Percentiles rank a stretch among this genome's conserved stretches.
phyloP scores from a whole-genome alignment of 352 stramenopile genomes.

The Nothophytophthora sp. region DNA sequence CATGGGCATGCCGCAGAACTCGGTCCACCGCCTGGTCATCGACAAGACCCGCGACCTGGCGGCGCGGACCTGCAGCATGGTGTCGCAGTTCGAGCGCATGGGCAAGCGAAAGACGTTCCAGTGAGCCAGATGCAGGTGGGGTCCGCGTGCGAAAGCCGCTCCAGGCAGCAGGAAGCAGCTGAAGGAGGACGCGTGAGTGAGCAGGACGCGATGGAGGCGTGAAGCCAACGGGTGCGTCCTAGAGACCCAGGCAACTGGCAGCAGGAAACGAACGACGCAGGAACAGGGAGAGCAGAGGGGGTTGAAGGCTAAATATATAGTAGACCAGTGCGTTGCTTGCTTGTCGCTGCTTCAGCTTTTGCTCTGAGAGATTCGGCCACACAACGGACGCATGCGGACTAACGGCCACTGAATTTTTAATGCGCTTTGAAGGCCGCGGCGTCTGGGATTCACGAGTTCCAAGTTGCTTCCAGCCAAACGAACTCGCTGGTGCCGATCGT shows the following conservation, averaged over 20 bases:
- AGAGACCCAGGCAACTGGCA: slow-evolving; percentile 7
- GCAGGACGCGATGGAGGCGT: not conserved
- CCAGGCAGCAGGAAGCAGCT: slow-evolving; percentile 15
- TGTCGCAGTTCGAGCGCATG: slow-evolving; percentile 85
- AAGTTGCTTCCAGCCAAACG: too few species aligned
- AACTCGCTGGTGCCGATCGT: slow-evolving; percentile 15
- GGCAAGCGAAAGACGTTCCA: slow-evolving; percentile 79
- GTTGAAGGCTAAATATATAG: slow-evolving; percentile 35
- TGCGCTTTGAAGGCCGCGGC: slow-evolving; percentile 7
- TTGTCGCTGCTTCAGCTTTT: slow-evolving; percentile 12
- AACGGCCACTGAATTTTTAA: slow-evolving; percentile 12
- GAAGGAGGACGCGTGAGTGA: slow-evolving; percentile 5
- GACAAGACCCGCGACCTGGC: slow-evolving; percentile 97
- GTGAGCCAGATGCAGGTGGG: too few species aligned
- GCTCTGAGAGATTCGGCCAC: too few species aligned
- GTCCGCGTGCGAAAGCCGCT: slow-evolving; percentile 1
- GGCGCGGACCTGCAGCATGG: slow-evolving; percentile 90
- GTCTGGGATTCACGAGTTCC: not conserved
- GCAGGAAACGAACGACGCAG: slow-evolving; percentile 20
- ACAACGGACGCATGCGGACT: too few species aligned
- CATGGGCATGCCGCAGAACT: slow-evolving; percentile 94
- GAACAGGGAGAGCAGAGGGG: slow-evolving; percentile 15
- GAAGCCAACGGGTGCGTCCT: too few species aligned
- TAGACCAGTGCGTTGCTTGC: slow-evolving; percentile 32
- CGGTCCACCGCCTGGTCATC: slow-evolving; percentile 97